A percentile compares a stretch with the other conserved stretches of the same genome.
Conservation (phyloP, 768 basidiomycete species). For the Mycena rebaudengoi region DNA sequence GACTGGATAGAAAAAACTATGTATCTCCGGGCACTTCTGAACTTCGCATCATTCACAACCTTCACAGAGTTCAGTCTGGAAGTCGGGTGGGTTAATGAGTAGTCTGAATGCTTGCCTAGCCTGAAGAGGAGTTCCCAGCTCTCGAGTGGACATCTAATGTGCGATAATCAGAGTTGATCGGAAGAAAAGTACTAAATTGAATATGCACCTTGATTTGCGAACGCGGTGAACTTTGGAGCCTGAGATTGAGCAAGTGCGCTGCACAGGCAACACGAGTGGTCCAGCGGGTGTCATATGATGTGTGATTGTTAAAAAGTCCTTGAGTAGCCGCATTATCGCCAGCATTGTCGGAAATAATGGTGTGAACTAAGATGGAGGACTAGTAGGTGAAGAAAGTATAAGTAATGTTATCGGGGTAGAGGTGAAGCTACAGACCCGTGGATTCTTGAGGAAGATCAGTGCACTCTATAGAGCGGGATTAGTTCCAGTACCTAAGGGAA, state of each 20-base stretch:
- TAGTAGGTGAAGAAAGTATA: conserved; percentile 7
- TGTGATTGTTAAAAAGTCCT: conserved; percentile 9
- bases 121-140: conserved; percentile 13
- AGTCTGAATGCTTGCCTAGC: conserved; percentile 12
- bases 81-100: conserved; percentile 6
- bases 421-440: conserved; percentile 10
- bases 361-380: conserved; percentile 9
- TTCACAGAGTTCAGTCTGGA: conserved; percentile 14
- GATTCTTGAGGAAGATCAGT: conserved; percentile 14
- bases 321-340: conserved; percentile 6
- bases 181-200: conserved; percentile 15
- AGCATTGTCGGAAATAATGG: conserved; percentile 12
- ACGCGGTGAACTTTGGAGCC: conserved; percentile 7
- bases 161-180: conserved; percentile 11
- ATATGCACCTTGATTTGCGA: conserved; percentile 12
- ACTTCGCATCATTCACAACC: conserved; percentile 12
- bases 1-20: conserved; percentile 10
- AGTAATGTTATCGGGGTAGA: conserved; percentile 13
- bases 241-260: conserved; percentile 11
- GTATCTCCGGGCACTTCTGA: conserved; percentile 12
- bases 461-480: conserved; percentile 10
- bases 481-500: conserved; percentile 10
- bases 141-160: conserved; percentile 14
- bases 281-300: conserved; percentile 14
- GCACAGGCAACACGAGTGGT: conserved; percentile 9